Conservation (phyloP, 108 stramenopile species). For the Fistulifera solaris region DNA sequence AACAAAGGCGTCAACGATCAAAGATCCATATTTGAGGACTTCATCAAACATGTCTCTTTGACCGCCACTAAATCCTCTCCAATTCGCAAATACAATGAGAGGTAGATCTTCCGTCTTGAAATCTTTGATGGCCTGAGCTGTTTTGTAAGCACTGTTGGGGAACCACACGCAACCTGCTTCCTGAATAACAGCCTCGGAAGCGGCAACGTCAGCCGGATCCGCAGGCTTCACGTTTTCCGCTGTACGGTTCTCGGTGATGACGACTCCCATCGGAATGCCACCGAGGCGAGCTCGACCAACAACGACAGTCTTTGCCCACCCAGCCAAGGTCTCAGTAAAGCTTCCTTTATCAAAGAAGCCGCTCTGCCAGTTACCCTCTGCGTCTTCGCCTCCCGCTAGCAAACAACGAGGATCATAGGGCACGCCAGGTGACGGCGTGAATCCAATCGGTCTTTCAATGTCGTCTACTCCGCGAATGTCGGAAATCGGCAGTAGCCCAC, state of each 20-base stretch:
- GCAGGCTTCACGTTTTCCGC: constrained; percentile 92
- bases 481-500: constrained; percentile 75
- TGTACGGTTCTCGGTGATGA: constrained; percentile 94
- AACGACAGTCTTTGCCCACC: constrained; percentile 98
- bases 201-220: constrained; percentile 94
- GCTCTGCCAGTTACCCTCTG: constrained; percentile 69
- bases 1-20: constrained; percentile 98
- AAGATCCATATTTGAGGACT: constrained; percentile 96
- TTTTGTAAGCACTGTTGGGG: constrained; percentile 99
- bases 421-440: constrained; percentile 63
- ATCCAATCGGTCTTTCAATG: constrained; percentile 85
- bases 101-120: constrained; percentile 97
- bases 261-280: constrained; percentile 96
- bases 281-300: constrained; percentile 95
- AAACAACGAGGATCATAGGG: constrained; percentile 93
- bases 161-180: constrained; percentile 99
- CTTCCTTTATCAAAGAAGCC: constrained; percentile 98
- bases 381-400: constrained; percentile 73
- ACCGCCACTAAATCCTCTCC: constrained; percentile 99
- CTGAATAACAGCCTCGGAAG: constrained; percentile 84
- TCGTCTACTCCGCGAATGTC: constrained; percentile 85
- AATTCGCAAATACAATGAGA: constrained; percentile 97
- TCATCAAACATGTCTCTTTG: constrained; percentile 99
- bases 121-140: constrained; percentile 97
- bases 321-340: constrained; percentile 92